Percentiles rank a stretch among this genome's conserved stretches.
Evolutionary conservation across 2,329 filamentous ascomycete species (phyloP).

Genomic region (Colletotrichum siamense): DNA sequence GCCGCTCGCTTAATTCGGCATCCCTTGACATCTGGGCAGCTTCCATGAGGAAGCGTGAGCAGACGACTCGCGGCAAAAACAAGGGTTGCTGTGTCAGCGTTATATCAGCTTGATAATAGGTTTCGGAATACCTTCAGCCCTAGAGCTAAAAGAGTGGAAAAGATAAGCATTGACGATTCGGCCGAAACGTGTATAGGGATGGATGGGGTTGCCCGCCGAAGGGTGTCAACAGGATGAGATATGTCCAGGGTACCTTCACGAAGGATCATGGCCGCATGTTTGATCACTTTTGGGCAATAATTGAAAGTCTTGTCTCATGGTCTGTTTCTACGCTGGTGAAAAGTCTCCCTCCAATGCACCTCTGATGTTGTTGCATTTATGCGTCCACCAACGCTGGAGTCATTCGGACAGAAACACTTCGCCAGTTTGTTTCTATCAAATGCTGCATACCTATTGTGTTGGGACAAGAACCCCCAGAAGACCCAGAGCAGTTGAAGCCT

Average conservation of each 20-base stretch:
- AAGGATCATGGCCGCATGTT: not conserved
- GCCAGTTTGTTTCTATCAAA: not conserved
- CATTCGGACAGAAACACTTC: not conserved
- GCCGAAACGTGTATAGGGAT: not conserved
- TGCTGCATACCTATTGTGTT: not conserved
- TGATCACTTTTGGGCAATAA: not conserved
- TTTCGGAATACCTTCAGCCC: not conserved
- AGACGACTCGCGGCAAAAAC: not conserved
- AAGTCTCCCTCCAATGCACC: not conserved
- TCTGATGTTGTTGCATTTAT: not conserved
- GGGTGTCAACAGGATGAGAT: not conserved
- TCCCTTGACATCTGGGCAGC: not conserved
- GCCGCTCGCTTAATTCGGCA: not conserved
- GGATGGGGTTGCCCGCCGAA: not conserved
- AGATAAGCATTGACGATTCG: conserved; percentile 33
- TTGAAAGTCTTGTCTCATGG: not conserved
- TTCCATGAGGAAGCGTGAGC: not conserved
- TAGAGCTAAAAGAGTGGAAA: not conserved
- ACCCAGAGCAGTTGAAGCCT: not conserved
- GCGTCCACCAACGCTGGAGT: not conserved
- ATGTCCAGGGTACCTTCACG: not conserved
- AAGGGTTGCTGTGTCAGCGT: not conserved
- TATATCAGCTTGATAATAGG: not conserved
- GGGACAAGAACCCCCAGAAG: not conserved
- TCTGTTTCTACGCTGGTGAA: not conserved